Conservation (phyloP, 108 stramenopile genomes). For the Chaetoceros tenuissimus region DNA sequence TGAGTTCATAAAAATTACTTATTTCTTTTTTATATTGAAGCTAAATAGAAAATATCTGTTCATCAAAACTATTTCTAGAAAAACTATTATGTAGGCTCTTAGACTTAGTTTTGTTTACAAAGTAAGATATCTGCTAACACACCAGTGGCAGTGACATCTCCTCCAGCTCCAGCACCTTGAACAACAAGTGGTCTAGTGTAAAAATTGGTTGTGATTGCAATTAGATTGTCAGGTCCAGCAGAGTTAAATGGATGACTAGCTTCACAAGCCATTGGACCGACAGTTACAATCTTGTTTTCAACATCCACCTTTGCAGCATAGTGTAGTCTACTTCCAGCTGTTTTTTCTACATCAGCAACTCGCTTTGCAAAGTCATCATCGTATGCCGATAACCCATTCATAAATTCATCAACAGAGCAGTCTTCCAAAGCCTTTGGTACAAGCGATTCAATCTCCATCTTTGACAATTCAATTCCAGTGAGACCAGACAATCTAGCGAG, state of each 20-base stretch:
- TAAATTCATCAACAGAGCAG: constrained; percentile 40
- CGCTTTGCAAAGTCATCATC: constrained; percentile 28
- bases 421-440: constrained; percentile 26
- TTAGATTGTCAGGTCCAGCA: constrained; percentile 48
- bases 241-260: constrained; percentile 36
- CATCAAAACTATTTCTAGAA: too few species aligned
- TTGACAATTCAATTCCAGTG: constrained; percentile 27
- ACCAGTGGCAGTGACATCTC: constrained; percentile 48
- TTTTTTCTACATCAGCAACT: constrained; percentile 25
- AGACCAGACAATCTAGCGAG: constrained; percentile 39
- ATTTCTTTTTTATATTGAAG: too few species aligned
- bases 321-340: constrained; percentile 30
- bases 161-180: constrained; percentile 50
- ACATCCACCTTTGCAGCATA: constrained; percentile 53
- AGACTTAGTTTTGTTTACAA: too few species aligned
- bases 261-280: constrained; percentile 37
- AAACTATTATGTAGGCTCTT: too few species aligned
- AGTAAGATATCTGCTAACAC: constrained; percentile 37
- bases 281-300: constrained; percentile 22
- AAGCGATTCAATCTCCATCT: constrained; percentile 35
- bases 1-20: too few species aligned
- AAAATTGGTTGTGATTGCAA: constrained; percentile 38
- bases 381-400: constrained; percentile 24
- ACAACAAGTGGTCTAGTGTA: constrained; percentile 44
- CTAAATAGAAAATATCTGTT: too few species aligned